Evolutionary conservation across 352 stramenopile species (phyloP).

Genomic region (Phytophthora citricola): DNA sequence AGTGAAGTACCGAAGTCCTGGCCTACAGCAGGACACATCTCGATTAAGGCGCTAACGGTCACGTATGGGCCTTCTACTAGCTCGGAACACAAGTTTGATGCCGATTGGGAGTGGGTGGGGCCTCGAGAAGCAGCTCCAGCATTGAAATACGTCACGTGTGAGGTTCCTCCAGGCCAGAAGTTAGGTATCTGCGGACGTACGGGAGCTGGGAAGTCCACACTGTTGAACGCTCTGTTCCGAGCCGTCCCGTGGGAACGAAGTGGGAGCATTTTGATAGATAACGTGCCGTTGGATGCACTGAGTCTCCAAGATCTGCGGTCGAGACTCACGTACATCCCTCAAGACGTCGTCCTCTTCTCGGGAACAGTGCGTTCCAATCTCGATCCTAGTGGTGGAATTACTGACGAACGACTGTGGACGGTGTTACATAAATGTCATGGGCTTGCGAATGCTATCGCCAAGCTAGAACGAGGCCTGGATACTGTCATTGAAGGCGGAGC

Average conservation of each 20-base stretch:
- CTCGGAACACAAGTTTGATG: slow-evolving; percentile 15
- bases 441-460: slow-evolving; percentile 51
- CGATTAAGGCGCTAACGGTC: slow-evolving; percentile 62
- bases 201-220: slow-evolving; percentile 90
- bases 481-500: slow-evolving; percentile 46
- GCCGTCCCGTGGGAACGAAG: slow-evolving; percentile 54
- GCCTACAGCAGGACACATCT: slow-evolving; percentile 60
- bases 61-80: slow-evolving; percentile 15
- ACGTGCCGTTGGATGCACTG: slow-evolving; percentile 65
- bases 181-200: slow-evolving; percentile 90
- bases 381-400: slow-evolving; percentile 55
- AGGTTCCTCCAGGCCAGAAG: slow-evolving; percentile 63
- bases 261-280: slow-evolving; percentile 77
- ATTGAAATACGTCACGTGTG: slow-evolving; percentile 53
- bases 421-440: slow-evolving; percentile 53
- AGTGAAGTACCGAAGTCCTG: slow-evolving; percentile 25
- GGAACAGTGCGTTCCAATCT: slow-evolving; percentile 88
- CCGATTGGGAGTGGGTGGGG: slow-evolving; percentile 31
- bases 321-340: slow-evolving; percentile 83
- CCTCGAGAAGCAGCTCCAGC: slow-evolving; percentile 36
- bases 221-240: slow-evolving; percentile 87
- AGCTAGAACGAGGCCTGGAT: slow-evolving; percentile 59
- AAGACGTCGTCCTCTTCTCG: slow-evolving; percentile 83
- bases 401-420: slow-evolving; percentile 69
- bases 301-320: slow-evolving; percentile 70